These are phyloP conservation scores for Talaromyces marneffei DNA, from an alignment of 2,329 filamentous ascomycete genomes.

Conservation along the genomic window DNA sequence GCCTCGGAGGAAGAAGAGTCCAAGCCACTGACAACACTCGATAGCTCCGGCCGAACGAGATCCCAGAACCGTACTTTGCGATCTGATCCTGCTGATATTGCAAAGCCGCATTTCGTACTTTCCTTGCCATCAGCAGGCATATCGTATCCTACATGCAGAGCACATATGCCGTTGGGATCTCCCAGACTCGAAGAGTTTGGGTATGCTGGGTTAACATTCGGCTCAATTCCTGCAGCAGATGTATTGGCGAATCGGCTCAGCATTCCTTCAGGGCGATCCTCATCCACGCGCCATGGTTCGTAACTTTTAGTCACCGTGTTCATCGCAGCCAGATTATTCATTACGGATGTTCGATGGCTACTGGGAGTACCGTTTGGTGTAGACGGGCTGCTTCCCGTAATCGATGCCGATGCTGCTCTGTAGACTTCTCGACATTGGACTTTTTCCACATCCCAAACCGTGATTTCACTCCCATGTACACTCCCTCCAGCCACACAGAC, in stretches of 20 bases:
- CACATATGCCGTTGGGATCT: conserved; percentile 56
- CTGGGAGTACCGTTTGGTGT: conserved; percentile 10
- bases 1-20: conserved; percentile 55
- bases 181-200: conserved; percentile 11
- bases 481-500: conserved; percentile 86
- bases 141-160: conserved; percentile 68
- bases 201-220: conserved; percentile 38
- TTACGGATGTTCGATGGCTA: conserved; percentile 18
- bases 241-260: conserved; percentile 70
- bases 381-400: neutral
- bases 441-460: conserved; percentile 93
- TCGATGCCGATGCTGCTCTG: conserved; percentile 48
- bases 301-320: conserved; percentile 53
- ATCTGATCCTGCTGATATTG: conserved; percentile 82
- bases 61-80: conserved; percentile 95
- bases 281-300: conserved; percentile 82
- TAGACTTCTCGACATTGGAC: conserved; percentile 84
- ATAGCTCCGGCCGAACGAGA: conserved; percentile 68
- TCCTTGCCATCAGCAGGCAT: conserved; percentile 57
- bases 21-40: conserved; percentile 72
- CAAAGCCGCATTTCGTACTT: conserved; percentile 66
- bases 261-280: conserved; percentile 81
- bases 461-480: conserved; percentile 73
- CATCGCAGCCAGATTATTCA: conserved; percentile 16
- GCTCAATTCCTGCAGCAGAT: conserved; percentile 54